Evolutionary conservation across 1,284 basidiomycete species (phyloP).

Genomic region (Tylopilus sp.): DNA sequence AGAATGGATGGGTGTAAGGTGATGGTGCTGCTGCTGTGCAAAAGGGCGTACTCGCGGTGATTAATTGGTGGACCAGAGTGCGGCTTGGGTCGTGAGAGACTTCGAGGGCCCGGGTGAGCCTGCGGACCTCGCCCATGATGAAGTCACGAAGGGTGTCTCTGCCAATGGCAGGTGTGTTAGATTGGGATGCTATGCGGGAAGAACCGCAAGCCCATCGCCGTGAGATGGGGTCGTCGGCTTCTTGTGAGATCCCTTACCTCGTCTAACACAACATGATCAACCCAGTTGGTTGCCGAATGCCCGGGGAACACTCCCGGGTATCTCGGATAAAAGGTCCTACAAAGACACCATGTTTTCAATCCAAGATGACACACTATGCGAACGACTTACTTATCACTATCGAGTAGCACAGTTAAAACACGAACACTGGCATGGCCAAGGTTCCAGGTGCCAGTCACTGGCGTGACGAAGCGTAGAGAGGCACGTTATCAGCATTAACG

Average conservation of each 20-base stretch:
- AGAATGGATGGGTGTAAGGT: constrained; percentile 4
- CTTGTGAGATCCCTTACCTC: constrained; percentile 14
- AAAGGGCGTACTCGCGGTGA: constrained; percentile 46
- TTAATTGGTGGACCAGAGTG: constrained; percentile 50
- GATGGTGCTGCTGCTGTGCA: neutral
- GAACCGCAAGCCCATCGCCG: neutral
- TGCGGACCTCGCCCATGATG: constrained; percentile 25
- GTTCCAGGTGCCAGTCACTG: neutral
- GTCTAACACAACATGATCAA: neutral
- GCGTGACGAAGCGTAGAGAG: neutral
- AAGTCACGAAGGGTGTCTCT: constrained; percentile 8
- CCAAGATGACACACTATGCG: constrained; percentile 3
- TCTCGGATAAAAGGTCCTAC: neutral
- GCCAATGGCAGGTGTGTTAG: constrained; percentile 1
- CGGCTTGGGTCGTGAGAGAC: constrained; percentile 48
- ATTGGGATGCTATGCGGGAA: constrained; percentile 1
- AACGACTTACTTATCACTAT: neutral
- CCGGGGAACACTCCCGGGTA: neutral
- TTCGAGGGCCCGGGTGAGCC: constrained; percentile 39
- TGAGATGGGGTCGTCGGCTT: constrained; percentile 5
- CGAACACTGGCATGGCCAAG: neutral
- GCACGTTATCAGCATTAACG: constrained; percentile 5
- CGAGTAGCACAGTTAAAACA: neutral
- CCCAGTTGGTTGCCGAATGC: neutral
- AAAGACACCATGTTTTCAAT: neutral